These are phyloP conservation scores for Aspergillus biplanus DNA, from an alignment of 495 filamentous ascomycete genomes.

Conservation along the genomic window DNA sequence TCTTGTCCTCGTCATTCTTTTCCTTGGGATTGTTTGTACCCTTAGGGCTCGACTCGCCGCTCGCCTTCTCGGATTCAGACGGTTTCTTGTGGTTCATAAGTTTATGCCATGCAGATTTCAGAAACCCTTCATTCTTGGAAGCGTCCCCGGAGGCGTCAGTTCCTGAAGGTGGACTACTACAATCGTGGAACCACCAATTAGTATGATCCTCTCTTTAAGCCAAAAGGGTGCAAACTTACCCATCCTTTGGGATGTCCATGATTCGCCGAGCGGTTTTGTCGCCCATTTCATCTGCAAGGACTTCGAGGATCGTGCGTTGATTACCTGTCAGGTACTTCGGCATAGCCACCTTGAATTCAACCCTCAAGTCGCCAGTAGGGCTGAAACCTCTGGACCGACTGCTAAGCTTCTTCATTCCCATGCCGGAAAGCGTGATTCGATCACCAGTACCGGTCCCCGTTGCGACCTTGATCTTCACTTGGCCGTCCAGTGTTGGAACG, in stretches of 20 bases:
- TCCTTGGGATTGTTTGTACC: constrained; percentile 44
- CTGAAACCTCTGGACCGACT: constrained; percentile 52
- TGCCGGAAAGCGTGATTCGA: constrained; percentile 79
- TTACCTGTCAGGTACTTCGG: constrained; percentile 89
- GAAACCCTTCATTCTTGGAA: constrained; percentile 76
- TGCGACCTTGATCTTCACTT: constrained; percentile 84
- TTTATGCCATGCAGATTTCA: constrained; percentile 88
- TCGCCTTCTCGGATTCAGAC: constrained; percentile 37
- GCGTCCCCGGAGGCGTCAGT: constrained; percentile 33
- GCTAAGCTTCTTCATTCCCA: constrained; percentile 86
- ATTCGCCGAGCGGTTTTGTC: constrained; percentile 90
- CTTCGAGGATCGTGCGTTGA: constrained; percentile 89
- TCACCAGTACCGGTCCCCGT: constrained; percentile 94
- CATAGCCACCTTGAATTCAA: constrained; percentile 95
- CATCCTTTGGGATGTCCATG: constrained; percentile 69
- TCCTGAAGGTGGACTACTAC: constrained; percentile 10
- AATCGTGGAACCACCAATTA: not conserved
- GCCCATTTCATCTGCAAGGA: constrained; percentile 91
- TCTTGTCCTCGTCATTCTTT: constrained; percentile 46
- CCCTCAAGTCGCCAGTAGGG: constrained; percentile 76
- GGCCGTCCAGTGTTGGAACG: constrained; percentile 86
- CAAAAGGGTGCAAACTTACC: constrained; percentile 35
- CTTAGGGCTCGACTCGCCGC: constrained; percentile 36
- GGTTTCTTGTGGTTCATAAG: constrained; percentile 75
- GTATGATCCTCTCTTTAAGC: not conserved